These are phyloP conservation scores for Sporobolomyces phaffii DNA, from an alignment of 768 basidiomycete genomes.

Conservation along the genomic window DNA sequence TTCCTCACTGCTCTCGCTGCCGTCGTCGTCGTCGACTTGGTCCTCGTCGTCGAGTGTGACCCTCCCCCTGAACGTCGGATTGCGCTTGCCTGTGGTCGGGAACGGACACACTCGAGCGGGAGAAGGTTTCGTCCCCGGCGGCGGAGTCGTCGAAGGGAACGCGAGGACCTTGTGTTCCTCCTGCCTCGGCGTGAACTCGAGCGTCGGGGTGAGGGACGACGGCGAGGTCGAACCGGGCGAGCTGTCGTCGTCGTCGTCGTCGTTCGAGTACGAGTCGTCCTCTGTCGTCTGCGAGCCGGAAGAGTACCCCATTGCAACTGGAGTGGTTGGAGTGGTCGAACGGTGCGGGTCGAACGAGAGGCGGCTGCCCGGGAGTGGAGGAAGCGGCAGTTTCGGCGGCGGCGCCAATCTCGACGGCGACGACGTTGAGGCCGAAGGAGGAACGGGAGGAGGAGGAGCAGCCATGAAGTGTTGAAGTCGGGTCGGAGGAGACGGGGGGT, in stretches of 20 bases:
- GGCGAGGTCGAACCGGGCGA: slow-evolving; percentile 2
- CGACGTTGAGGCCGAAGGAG: no score
- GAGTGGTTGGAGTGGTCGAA: neutral
- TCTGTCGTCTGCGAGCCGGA: neutral
- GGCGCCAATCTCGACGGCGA: neutral
- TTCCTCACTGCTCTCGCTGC: no score
- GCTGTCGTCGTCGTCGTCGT: neutral
- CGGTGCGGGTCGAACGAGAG: slow-evolving; percentile 1
- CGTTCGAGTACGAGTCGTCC: neutral
- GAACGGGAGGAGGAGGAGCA: no score
- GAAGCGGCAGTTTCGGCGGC: slow-evolving; percentile 5
- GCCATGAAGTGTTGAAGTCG: no score
- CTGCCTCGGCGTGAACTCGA: neutral
- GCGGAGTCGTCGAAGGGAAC: neutral
- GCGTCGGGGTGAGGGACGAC: slow-evolving; percentile 6
- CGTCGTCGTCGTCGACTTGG: neutral
- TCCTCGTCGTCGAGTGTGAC: neutral
- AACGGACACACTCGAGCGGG: neutral
- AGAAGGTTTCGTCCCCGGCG: neutral
- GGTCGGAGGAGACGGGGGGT: no score
- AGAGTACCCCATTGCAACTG: neutral
- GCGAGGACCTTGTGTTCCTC: neutral
- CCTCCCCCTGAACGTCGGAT: neutral
- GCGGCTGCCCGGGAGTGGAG: neutral
- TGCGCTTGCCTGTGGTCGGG: neutral